phyloP scores from a whole-genome alignment of 768 basidiomycete species.

The Tulasnella sp. region DNA sequence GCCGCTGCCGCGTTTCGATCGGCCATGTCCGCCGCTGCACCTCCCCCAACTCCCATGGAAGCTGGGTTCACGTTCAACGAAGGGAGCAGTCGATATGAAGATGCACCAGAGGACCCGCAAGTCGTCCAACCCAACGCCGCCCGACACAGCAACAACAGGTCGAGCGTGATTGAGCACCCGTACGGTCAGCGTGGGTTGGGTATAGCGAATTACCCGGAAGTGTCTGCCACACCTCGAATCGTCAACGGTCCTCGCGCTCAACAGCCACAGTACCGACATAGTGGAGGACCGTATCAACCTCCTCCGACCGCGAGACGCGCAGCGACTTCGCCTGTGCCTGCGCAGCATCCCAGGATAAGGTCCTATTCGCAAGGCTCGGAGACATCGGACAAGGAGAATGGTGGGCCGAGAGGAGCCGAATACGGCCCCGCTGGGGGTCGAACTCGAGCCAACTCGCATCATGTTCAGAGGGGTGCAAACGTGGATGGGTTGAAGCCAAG shows the following conservation, averaged over 20 bases:
- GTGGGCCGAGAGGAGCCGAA: constrained; percentile 21
- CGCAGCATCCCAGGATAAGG: constrained; percentile 5
- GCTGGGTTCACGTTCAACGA: constrained; percentile 29
- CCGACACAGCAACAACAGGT: not conserved
- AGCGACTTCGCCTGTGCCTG: constrained; percentile 8
- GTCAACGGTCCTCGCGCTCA: not conserved
- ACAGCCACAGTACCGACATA: constrained; percentile 11
- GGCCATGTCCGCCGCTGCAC: constrained; percentile 34
- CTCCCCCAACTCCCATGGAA: constrained; percentile 36
- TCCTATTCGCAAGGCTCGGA: constrained; percentile 23
- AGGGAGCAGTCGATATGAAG: constrained; percentile 29
- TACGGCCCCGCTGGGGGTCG: not conserved
- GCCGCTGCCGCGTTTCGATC: constrained; percentile 25
- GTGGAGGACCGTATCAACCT: not conserved
- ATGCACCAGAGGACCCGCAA: constrained; percentile 29
- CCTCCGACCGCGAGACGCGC: constrained; percentile 1
- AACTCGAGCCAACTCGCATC: constrained; percentile 25
- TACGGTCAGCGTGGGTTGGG: constrained; percentile 26
- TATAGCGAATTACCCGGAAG: constrained; percentile 21
- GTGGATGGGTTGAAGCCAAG: constrained; percentile 17
- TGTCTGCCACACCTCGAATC: constrained; percentile 9
- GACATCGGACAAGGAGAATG: constrained; percentile 64
- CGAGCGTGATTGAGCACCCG: not conserved
- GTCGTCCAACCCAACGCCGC: not conserved
- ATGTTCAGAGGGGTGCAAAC: not conserved